These are phyloP conservation scores for Zymoseptoria passerinii DNA, from an alignment of 2,329 filamentous ascomycete genomes.

Conservation along the genomic window DNA sequence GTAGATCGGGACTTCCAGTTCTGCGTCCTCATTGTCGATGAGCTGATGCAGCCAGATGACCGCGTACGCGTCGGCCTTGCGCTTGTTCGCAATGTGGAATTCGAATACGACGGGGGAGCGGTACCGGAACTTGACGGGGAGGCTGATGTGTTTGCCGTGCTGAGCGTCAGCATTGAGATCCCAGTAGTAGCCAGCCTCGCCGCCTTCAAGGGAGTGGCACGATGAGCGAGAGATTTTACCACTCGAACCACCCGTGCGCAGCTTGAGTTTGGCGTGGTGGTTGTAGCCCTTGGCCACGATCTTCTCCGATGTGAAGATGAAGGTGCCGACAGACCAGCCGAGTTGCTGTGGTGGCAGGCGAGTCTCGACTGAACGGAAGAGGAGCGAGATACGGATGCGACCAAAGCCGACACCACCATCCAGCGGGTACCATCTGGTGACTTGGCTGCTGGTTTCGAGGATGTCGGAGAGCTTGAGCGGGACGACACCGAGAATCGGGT, in stretches of 20 bases:
- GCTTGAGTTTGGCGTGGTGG: constrained; percentile 57
- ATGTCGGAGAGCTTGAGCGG: constrained; percentile 81
- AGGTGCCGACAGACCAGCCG: constrained; percentile 92
- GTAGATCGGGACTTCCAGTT: constrained; percentile 88
- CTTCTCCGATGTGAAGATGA: constrained; percentile 69
- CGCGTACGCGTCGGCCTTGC: constrained; percentile 65
- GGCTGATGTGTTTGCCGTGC: constrained; percentile 51
- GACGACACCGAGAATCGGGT: constrained; percentile 87
- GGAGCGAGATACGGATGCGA: constrained; percentile 74
- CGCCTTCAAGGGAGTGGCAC: constrained; percentile 53
- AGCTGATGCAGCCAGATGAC: constrained; percentile 81
- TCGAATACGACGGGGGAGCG: constrained; percentile 85
- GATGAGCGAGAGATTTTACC: constrained; percentile 58
- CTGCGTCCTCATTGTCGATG: constrained; percentile 65
- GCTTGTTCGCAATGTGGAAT: constrained; percentile 62
- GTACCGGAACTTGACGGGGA: constrained; percentile 87
- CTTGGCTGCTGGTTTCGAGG: constrained; percentile 78
- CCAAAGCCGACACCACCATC: constrained; percentile 89
- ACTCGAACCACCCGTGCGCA: constrained; percentile 78
- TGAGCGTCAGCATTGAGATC: constrained; percentile 36
- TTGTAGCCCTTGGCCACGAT: constrained; percentile 59
- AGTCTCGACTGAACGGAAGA: constrained; percentile 85
- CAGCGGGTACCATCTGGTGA: constrained; percentile 90
- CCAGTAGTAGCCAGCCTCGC: constrained; percentile 47
- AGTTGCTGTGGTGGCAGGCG: constrained; percentile 75